Evolutionary conservation across 768 basidiomycete species (phyloP).

Genomic region (Asterophora lycoperdoides): DNA sequence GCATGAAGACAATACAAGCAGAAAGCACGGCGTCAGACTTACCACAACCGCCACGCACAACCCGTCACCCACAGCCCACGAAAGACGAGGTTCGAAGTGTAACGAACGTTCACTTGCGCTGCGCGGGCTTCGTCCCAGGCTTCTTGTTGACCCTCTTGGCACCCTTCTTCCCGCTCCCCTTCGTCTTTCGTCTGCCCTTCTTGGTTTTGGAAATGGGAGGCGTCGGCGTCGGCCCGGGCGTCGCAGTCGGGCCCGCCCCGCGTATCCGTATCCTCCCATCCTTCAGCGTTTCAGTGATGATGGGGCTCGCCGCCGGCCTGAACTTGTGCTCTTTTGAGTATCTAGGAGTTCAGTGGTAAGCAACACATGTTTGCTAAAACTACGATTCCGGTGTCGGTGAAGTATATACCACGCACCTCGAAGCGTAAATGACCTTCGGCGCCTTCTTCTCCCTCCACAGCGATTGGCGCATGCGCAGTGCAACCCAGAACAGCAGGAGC

Average conservation of each 20-base stretch:
- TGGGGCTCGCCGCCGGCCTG: slow-evolving; percentile 79
- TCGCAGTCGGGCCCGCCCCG: slow-evolving; percentile 55
- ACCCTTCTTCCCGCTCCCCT: not conserved
- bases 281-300: slow-evolving; percentile 71
- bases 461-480: slow-evolving; percentile 29
- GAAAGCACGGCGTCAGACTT: no score
- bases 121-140: not conserved
- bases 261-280: slow-evolving; percentile 66
- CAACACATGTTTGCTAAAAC: no score
- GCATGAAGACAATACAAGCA: no score
- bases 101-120: not conserved
- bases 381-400: no score
- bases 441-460: slow-evolving; percentile 22
- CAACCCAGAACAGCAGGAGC: slow-evolving; percentile 41
- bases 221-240: slow-evolving; percentile 19
- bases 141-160: not conserved
- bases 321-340: slow-evolving; percentile 82
- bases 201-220: slow-evolving; percentile 19
- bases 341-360: slow-evolving; percentile 31
- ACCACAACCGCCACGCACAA: not conserved
- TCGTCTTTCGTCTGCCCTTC: slow-evolving; percentile 13
- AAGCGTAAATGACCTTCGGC: slow-evolving; percentile 55
- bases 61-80: not conserved
- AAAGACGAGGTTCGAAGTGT: not conserved
- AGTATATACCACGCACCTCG: slow-evolving; percentile 52